phyloP scores from a whole-genome alignment of 345 rosid genomes.

The Gossypium longicalyx region DNA sequence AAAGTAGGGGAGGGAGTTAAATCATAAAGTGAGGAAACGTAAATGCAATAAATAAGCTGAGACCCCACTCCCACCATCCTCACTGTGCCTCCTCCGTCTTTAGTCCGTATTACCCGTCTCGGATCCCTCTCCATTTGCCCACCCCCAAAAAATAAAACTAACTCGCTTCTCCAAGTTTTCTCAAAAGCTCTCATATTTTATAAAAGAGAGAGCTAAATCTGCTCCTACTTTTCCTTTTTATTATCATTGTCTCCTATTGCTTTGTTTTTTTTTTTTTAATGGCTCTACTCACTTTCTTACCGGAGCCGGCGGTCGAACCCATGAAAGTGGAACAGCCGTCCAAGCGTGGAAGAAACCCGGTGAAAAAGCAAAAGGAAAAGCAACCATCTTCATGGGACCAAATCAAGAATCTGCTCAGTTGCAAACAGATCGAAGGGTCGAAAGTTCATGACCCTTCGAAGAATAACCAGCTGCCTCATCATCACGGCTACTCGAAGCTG shows the following conservation, averaged over 20 bases:
- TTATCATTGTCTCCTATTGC: slow-evolving; percentile 7
- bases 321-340: slow-evolving; percentile 25
- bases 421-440: slow-evolving; percentile 80
- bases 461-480: slow-evolving; percentile 24
- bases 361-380: slow-evolving; percentile 37
- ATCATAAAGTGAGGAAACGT: slow-evolving; percentile 13
- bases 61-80: slow-evolving; percentile 35
- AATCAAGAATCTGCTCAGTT: slow-evolving; percentile 81
- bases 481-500: slow-evolving; percentile 30
- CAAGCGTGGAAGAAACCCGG: slow-evolving; percentile 27
- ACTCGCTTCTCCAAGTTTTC: neutral
- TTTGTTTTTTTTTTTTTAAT: slow-evolving; percentile 23
- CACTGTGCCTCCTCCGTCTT: slow-evolving; percentile 23
- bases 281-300: slow-evolving; percentile 65
- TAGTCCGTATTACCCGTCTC: slow-evolving; percentile 27
- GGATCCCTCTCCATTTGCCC: slow-evolving; percentile 35
- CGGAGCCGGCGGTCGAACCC: slow-evolving; percentile 28
- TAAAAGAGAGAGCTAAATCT: slow-evolving; percentile 16
- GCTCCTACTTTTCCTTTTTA: neutral
- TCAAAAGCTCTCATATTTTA: slow-evolving; percentile 8
- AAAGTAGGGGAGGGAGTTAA: neutral
- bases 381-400: slow-evolving; percentile 95
- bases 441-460: slow-evolving; percentile 75
- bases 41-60: slow-evolving; percentile 20
- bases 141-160: neutral